A percentile compares a stretch with the other conserved stretches of the same genome.
phyloP scores from a whole-genome alignment of 495 filamentous ascomycete species.

The Bacidia gigantensis region DNA sequence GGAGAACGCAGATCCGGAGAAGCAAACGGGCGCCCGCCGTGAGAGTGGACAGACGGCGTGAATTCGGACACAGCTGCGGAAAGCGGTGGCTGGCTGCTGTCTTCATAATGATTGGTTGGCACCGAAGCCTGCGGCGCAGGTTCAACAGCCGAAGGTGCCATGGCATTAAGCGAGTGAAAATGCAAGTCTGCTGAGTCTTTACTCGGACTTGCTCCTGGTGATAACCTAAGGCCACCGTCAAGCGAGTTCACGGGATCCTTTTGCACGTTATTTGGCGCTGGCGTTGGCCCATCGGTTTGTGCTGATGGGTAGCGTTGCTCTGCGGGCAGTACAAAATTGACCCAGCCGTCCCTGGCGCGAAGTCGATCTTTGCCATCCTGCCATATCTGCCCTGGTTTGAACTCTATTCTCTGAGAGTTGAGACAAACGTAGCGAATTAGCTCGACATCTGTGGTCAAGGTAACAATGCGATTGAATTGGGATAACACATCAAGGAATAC shows the following conservation, averaged over 20 bases:
- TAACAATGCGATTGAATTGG: slow-evolving; percentile 69
- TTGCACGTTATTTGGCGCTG: slow-evolving; percentile 13
- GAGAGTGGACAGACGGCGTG: slow-evolving; percentile 38
- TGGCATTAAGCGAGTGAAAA: slow-evolving; percentile 13
- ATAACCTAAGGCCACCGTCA: slow-evolving; percentile 9
- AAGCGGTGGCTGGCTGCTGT: slow-evolving; percentile 40
- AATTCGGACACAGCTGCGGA: slow-evolving; percentile 70
- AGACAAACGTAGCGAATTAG: slow-evolving; percentile 61
- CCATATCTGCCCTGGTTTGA: slow-evolving; percentile 37
- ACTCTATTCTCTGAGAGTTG: slow-evolving; percentile 55
- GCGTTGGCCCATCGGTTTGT: slow-evolving; percentile 42
- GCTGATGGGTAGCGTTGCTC: slow-evolving; percentile 46
- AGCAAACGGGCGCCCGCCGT: slow-evolving; percentile 6
- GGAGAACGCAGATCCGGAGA: slow-evolving; percentile 11
- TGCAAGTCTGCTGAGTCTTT: slow-evolving; percentile 3
- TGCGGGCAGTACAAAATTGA: slow-evolving; percentile 59
- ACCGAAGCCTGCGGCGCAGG: slow-evolving; percentile 15
- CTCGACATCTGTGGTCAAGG: slow-evolving; percentile 57
- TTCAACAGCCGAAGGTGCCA: slow-evolving; percentile 7
- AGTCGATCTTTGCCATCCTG: slow-evolving; percentile 65
- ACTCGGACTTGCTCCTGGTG: slow-evolving; percentile 7
- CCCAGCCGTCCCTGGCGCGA: slow-evolving; percentile 64
- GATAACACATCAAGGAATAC: slow-evolving; percentile 67
- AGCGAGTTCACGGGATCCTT: slow-evolving; percentile 3
- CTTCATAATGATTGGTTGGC: slow-evolving; percentile 30